Base-by-base conservation (phyloP, 2,329 filamentous ascomycete species). In the Aspergillus pseudonomiae region DNA sequence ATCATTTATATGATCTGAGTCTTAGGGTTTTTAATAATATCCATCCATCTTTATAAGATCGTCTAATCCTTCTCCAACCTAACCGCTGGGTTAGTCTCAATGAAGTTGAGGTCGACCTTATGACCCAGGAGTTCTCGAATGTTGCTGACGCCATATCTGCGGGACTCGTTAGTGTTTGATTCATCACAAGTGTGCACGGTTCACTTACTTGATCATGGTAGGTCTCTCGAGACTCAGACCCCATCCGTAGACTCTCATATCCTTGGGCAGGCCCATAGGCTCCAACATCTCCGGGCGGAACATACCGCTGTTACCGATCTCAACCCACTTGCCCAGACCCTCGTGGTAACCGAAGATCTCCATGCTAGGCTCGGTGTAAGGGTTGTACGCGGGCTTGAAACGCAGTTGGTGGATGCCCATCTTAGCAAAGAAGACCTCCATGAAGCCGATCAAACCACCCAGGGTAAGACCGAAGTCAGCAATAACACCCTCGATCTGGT, bases 271-370 rank as follows among this genome's bases (percentile, higher is more conserved):
- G 39, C 94, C 94, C 94, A 97, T 97, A 6, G 93, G 85, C 80
- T 97, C 91, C 74, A 97, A 80, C 94, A 98, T 97, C 81, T 99
- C 95, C 1, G 95, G 94, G 69, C 95, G 86, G 88, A 99, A 99
- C 94, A 99, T 98, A 67, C 95, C 95, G 72, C 91, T 94, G 83
- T 99, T 98, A 64, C 95, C 95, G 76, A 98, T 98, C 82, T 98
- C 95, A 30, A 98, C 92, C 82, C 96, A 90, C 83, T 96, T 96
- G 73, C 88, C 88, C 57, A 97, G 83, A 4, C 93, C 94, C 73
- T 90, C 87, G 84, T 98, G 95, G 83, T 90, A 98, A 69, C 92
- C 93, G 82, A 98, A 99, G 70, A 99, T 96, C 81, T 99, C 95
- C 93, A 99, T 96, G 76, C 90, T 91, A 34, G 95, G 94, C 81